Percentiles rank a stretch among this genome's conserved stretches.
phyloP scores from a whole-genome alignment of 169 alveolate genomes.

The Condylostoma magnum region DNA sequence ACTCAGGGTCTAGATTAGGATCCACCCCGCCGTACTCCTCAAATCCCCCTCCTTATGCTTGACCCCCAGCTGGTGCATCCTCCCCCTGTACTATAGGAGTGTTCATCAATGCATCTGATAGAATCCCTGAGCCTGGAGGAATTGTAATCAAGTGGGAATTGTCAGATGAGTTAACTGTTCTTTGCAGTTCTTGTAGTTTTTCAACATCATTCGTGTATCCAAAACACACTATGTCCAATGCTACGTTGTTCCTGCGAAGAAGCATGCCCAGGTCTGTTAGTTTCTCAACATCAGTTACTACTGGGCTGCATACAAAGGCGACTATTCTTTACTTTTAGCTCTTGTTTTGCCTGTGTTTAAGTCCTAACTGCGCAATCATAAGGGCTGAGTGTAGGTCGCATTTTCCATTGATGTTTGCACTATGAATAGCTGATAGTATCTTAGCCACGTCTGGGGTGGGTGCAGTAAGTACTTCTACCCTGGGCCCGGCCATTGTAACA shows the following conservation, averaged over 20 bases:
- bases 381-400: constrained; percentile 88
- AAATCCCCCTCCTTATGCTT: constrained; percentile 24
- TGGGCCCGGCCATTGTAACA: constrained; percentile 93
- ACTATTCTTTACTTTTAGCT: constrained; percentile 93
- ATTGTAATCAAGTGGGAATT: constrained; percentile 73
- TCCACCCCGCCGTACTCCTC: constrained; percentile 83
- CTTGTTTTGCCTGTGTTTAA: constrained; percentile 96
- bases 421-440: constrained; percentile 77
- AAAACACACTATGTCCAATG: constrained; percentile 88
- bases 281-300: constrained; percentile 69
- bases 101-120: constrained; percentile 6
- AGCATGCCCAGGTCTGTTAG: constrained; percentile 88
- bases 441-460: constrained; percentile 92
- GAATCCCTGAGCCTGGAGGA: constrained; percentile 19
- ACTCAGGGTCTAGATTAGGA: constrained; percentile 90
- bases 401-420: constrained; percentile 83
- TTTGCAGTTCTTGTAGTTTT: constrained; percentile 73
- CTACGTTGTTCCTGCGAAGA: constrained; percentile 92
- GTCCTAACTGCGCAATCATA: constrained; percentile 93
- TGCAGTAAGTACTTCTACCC: constrained; percentile 89
- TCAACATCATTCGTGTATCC: constrained; percentile 82
- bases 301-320: constrained; percentile 95
- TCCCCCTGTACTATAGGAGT: constrained; percentile 31
- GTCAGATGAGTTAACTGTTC: constrained; percentile 75
- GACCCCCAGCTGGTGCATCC: constrained; percentile 20